Conservation (phyloP, 208 protist genomes). For the Plasmodiophora brassicae region DNA sequence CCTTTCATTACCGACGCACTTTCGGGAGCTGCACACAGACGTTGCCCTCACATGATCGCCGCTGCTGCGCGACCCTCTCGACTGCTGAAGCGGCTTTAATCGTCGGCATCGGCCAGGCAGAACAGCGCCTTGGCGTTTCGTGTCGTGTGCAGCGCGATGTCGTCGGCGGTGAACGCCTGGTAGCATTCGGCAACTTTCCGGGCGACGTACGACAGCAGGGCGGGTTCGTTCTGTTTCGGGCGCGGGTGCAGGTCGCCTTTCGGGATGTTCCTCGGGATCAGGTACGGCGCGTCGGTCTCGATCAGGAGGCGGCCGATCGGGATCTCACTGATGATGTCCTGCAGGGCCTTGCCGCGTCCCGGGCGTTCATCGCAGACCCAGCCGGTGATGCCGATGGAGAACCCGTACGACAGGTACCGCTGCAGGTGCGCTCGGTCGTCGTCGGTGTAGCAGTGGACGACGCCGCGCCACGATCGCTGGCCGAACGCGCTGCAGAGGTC, state of each 20-base stretch:
- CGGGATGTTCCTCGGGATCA: neutral
- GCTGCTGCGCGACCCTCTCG: too few species aligned
- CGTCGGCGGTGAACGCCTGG: neutral
- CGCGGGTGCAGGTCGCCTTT: neutral
- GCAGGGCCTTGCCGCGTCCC: neutral
- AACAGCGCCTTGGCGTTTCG: neutral
- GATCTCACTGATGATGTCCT: neutral
- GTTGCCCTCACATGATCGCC: too few species aligned
- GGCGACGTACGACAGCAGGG: neutral
- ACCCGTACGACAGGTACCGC: neutral
- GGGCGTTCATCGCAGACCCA: conserved; percentile 7
- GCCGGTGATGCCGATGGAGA: neutral
- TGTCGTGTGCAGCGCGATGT: neutral
- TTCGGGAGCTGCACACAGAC: too few species aligned
- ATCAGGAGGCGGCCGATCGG: neutral
- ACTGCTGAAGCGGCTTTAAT: too few species aligned
- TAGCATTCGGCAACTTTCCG: neutral
- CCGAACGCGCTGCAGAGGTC: neutral
- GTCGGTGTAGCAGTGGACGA: conserved; percentile 13
- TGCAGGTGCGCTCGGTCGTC: neutral
- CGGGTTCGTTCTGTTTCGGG: neutral
- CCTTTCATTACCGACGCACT: too few species aligned
- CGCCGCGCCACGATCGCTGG: neutral
- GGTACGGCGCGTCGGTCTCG: conserved; percentile 10
- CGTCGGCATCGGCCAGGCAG: too few species aligned